These are phyloP conservation scores for Cydonia oblonga DNA, from an alignment of 331 rosid species.

Conservation along the genomic window DNA sequence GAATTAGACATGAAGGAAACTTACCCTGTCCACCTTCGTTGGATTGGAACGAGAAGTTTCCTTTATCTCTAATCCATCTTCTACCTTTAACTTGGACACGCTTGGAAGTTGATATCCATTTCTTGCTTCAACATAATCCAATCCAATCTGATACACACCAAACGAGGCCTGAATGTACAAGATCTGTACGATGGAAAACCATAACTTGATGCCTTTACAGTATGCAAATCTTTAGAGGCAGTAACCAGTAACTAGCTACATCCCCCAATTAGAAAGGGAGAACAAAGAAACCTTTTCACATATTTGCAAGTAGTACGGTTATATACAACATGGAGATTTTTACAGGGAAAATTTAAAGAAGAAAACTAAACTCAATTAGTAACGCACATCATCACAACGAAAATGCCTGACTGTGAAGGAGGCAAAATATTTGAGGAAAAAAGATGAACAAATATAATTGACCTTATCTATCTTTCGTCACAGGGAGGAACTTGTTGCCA, in stretches of 20 bases:
- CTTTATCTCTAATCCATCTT: neutral
- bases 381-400: neutral
- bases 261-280: neutral
- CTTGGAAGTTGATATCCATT: neutral
- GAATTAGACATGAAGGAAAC: neutral
- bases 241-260: neutral
- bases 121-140: neutral
- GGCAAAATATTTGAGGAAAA: neutral
- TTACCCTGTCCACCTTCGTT: neutral
- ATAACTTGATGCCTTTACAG: neutral
- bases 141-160: neutral
- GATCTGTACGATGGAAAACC: neutral
- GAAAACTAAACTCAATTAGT: neutral
- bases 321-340: neutral
- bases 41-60: neutral
- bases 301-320: neutral
- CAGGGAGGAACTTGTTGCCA: slow-evolving; percentile 49
- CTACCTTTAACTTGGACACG: neutral
- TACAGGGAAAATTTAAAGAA: neutral
- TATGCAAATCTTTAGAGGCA: neutral
- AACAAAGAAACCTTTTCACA: neutral
- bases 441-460: neutral
- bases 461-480: slow-evolving; percentile 21
- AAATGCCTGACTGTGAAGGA: neutral
- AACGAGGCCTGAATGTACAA: neutral